phyloP scores from a whole-genome alignment of 1,139 yeast species.

The Waltiozyma sp. region DNA sequence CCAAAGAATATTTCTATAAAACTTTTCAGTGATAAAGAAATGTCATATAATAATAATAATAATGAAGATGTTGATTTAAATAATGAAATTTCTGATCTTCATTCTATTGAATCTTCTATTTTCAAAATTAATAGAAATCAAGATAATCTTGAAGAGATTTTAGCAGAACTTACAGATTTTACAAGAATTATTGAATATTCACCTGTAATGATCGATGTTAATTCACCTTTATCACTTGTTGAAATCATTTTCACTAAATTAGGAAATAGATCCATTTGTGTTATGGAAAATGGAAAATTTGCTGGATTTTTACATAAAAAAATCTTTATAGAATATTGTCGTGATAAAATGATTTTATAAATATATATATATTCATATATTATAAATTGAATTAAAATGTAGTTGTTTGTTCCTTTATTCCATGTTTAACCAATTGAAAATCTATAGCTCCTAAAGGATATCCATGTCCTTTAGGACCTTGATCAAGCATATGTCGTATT shows the following conservation, averaged over 20 bases:
- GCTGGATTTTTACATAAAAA: constrained; percentile 48
- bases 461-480: background rate
- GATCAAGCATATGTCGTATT: background rate
- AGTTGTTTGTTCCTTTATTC: too few species aligned
- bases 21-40: constrained; percentile 8
- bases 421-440: too few species aligned
- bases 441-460: background rate
- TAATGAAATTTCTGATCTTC: constrained; percentile 3
- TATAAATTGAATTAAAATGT: too few species aligned
- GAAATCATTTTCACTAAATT: constrained; percentile 44
- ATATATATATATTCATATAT: background rate
- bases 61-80: constrained; percentile 9
- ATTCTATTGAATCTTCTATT: background rate
- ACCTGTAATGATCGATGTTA: constrained; percentile 39
- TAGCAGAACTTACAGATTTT: constrained; percentile 30
- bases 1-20: constrained; percentile 27
- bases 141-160: constrained; percentile 7
- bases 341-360: constrained; percentile 6
- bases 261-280: constrained; percentile 43
- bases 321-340: constrained; percentile 37
- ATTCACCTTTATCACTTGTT: constrained; percentile 42
- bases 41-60: background rate
- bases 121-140: constrained; percentile 1
- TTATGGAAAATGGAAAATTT: constrained; percentile 38
- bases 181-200: constrained; percentile 34